Percentiles rank a stretch among this genome's conserved stretches.
Evolutionary conservation across 352 stramenopile species (phyloP).

Genomic region (Phytophthora ohioensis): DNA sequence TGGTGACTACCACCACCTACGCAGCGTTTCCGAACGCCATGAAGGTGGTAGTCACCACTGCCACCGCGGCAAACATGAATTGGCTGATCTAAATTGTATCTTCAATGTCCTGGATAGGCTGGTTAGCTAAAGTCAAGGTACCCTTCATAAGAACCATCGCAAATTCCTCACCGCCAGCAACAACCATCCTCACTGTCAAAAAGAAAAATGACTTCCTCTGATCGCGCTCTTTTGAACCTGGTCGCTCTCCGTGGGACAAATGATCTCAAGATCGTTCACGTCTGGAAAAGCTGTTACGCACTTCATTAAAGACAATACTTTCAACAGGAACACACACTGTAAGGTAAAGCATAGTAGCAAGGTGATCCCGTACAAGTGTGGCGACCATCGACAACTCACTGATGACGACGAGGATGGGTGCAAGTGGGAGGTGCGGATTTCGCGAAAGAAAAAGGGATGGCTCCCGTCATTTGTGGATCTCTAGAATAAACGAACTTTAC

Average conservation of each 20-base stretch:
- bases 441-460: not conserved
- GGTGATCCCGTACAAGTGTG: not conserved
- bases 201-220: not conserved
- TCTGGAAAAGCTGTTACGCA: not conserved
- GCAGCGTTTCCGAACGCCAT: no score
- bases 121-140: no score
- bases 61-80: no score
- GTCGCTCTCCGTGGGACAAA: not conserved
- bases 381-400: not conserved
- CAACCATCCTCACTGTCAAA: not conserved
- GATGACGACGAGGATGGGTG: not conserved
- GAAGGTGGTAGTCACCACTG: no score
- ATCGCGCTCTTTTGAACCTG: not conserved
- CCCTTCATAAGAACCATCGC: no score
- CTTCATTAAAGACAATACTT: constrained; percentile 6
- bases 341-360: not conserved
- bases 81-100: no score
- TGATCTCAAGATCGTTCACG: not conserved
- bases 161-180: not conserved
- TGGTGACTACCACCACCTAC: no score
- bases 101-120: no score
- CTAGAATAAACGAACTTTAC: not conserved
- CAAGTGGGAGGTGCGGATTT: not conserved
- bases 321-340: not conserved
- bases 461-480: not conserved